These are phyloP conservation scores for Acidiella bohemica DNA, from an alignment of 495 filamentous ascomycete genomes.

Conservation along the genomic window DNA sequence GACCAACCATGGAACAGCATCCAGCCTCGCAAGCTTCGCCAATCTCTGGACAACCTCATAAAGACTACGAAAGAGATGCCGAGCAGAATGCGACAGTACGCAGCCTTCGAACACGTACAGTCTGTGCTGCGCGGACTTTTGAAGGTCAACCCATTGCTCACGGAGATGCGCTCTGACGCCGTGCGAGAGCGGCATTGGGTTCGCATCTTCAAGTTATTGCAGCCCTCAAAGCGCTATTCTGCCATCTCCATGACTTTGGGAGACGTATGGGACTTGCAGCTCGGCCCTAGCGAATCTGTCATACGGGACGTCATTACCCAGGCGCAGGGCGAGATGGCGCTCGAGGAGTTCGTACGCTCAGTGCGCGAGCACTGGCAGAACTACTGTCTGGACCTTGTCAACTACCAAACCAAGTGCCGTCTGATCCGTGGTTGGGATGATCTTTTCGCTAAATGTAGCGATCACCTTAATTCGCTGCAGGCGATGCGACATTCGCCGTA, in stretches of 20 bases:
- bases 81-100: conserved; percentile 95
- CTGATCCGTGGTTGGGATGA: conserved; percentile 98
- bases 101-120: conserved; percentile 95
- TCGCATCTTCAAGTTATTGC: conserved; percentile 90
- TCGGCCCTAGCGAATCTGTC: conserved; percentile 67
- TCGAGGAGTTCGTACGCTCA: conserved; percentile 95
- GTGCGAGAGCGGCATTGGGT: conserved; percentile 93
- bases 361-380: conserved; percentile 94
- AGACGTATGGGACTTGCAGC: conserved; percentile 94
- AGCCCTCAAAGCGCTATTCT: conserved; percentile 79
- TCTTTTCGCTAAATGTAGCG: conserved; percentile 93
- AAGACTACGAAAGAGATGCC: conserved; percentile 99
- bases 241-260: conserved; percentile 86
- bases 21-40: conserved; percentile 78
- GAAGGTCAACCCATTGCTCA: conserved; percentile 76
- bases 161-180: conserved; percentile 92
- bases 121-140: conserved; percentile 72
- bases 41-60: conserved; percentile 76
- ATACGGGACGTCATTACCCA: conserved; percentile 88
- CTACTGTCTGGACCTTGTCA: conserved; percentile 84
- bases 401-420: conserved; percentile 94
- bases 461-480: conserved; percentile 92
- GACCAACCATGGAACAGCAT: conserved; percentile 88
- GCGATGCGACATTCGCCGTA: conserved; percentile 98
- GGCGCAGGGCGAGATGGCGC: conserved; percentile 94